A percentile compares a stretch with the other conserved stretches of the same genome.
Conservation (phyloP, 805 yeast species). For the Priceomyces melissophilus region DNA sequence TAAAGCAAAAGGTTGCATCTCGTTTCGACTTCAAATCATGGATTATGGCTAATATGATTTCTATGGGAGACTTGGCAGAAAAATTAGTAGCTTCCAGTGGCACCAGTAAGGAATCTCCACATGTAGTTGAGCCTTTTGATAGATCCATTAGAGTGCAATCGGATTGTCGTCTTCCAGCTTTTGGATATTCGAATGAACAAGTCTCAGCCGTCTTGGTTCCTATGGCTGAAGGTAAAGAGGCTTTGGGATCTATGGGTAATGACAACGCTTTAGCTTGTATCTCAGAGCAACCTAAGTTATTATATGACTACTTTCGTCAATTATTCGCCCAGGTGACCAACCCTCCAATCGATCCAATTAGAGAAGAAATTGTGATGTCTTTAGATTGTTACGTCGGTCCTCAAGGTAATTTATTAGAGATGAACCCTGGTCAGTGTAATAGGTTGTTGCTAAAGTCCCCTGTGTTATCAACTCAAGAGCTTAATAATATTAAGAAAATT, state of each 20-base stretch:
- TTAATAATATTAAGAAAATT: constrained; percentile 71
- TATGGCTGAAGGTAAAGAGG: constrained; percentile 95
- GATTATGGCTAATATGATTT: constrained; percentile 82
- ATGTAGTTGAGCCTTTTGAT: constrained; percentile 14
- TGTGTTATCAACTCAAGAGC: constrained; percentile 67
- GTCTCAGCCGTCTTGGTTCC: constrained; percentile 79
- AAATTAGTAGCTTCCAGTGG: constrained; percentile 49
- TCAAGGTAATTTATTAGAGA: constrained; percentile 93
- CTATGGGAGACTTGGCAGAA: constrained; percentile 68
- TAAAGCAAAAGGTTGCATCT: constrained; percentile 74
- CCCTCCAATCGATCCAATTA: constrained; percentile 97
- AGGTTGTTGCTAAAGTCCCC: constrained; percentile 82
- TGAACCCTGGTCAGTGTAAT: constrained; percentile 89
- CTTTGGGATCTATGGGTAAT: constrained; percentile 98
- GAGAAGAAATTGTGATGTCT: constrained; percentile 96
- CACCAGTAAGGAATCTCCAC: constrained; percentile 16
- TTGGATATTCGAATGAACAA: constrained; percentile 95
- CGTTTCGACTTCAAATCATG: constrained; percentile 91
- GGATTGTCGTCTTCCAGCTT: constrained; percentile 81
- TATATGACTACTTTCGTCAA: constrained; percentile 93
- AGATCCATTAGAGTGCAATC: constrained; percentile 53
- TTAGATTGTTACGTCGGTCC: constrained; percentile 97
- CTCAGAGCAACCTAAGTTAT: constrained; percentile 84
- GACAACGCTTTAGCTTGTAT: constrained; percentile 94
- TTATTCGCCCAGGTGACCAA: constrained; percentile 97